Evolutionary conservation across 1,139 yeast genomes (phyloP), one percentile per base, ranked within the genome.

Genomic region (Trichomonascaceae sp.): DNA sequence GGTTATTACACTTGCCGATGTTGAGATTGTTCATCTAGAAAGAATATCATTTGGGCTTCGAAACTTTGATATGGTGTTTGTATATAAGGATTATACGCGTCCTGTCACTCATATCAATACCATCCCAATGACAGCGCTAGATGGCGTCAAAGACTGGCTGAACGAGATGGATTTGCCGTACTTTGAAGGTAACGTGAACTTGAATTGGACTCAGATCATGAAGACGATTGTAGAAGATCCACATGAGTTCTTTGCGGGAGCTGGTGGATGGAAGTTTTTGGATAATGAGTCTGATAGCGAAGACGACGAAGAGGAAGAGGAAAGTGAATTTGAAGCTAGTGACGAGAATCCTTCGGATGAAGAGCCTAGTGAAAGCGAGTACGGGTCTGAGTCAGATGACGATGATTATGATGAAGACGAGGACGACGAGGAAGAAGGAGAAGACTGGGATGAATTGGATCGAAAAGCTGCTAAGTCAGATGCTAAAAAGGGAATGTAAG

Each of bases 21-120:
- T 93, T 60, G 99, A 93, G 74, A 78, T 93, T 58, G 96, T 96
- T 15, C 96, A 93, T 70, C 77, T 93, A 66, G 99, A 93, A 77
- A 85, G 99, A 77, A 96, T 93, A 43, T 96, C 91, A 70, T 95
- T 93, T 69, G 99, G 99, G 1, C 80, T 93, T 66, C 90, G 90
- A 74, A 95, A 95, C 73, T 95, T 93, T 66, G 99, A 93, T 75
- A 74, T 93, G 71, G 99, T 93, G 27, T 89, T 93, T 70, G 93
- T 95, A 4, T 91, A 87, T 73, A 93, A 91, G 72, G 98, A 93
- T 71, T 90, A 90, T 68, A 76, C 78, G 60, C 83, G 80, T 64
- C 87, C 98, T 0, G 97, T 90, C 22, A 88, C 88, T 19, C 97
- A 93, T 70, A 84, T 93, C 61, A 93, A 91, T 70, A 90, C 98